Percentiles rank a stretch among this genome's conserved stretches.
Conservation (phyloP, 345 rosid species). For the Citrus reticulata region DNA sequence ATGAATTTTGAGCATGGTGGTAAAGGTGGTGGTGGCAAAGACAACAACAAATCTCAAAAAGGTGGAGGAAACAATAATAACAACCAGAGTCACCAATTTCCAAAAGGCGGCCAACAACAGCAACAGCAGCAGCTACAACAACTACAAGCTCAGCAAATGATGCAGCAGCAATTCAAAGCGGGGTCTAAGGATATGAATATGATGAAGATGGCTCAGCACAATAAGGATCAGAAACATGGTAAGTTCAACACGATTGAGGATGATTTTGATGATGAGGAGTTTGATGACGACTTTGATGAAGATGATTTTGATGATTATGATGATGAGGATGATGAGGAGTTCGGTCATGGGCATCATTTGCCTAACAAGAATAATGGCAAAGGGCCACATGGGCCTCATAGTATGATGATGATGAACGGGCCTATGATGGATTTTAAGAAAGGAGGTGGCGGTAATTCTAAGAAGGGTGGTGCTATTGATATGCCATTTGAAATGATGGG, state of each 20-base stretch:
- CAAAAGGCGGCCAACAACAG: slow-evolving; percentile 35
- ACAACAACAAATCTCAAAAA: slow-evolving; percentile 51
- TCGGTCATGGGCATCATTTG: slow-evolving; percentile 46
- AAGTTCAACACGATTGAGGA: slow-evolving; percentile 56
- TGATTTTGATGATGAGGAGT: slow-evolving; percentile 36
- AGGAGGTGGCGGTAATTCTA: slow-evolving; percentile 31
- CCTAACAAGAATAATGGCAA: slow-evolving; percentile 36
- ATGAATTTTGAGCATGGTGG: slow-evolving; percentile 42
- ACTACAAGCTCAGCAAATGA: not conserved
- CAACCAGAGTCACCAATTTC: not conserved
- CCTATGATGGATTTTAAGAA: slow-evolving; percentile 17
- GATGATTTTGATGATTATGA: slow-evolving; percentile 38
- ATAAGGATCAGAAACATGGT: slow-evolving; percentile 62
- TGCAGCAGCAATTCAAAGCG: slow-evolving; percentile 53
- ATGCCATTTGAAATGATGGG: slow-evolving; percentile 55
- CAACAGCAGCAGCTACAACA: slow-evolving; percentile 40
- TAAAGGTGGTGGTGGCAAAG: slow-evolving; percentile 37
- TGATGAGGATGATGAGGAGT: slow-evolving; percentile 42
- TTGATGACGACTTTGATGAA: slow-evolving; percentile 25
- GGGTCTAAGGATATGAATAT: slow-evolving; percentile 38
- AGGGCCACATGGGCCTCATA: slow-evolving; percentile 27
- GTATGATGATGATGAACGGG: slow-evolving; percentile 48
- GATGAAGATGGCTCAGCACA: slow-evolving; percentile 28
- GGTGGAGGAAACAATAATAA: slow-evolving; percentile 23
- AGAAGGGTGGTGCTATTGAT: slow-evolving; percentile 50